Evolutionary conservation across 2,329 filamentous ascomycete genomes (phyloP).

Genomic region (Penicillium sp.): DNA sequence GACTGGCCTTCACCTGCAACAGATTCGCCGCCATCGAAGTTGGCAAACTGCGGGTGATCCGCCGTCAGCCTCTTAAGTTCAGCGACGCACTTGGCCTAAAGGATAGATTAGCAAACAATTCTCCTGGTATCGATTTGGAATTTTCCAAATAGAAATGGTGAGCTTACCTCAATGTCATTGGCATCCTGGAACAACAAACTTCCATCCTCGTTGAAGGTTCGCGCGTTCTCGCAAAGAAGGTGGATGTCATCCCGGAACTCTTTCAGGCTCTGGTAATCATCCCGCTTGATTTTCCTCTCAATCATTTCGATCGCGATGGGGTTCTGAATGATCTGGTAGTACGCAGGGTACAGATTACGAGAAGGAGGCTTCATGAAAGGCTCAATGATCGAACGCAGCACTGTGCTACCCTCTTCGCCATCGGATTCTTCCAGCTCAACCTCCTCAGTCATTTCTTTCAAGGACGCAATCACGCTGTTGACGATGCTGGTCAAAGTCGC

Average conservation of each 20-base stretch:
- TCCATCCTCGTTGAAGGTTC: conserved; percentile 93
- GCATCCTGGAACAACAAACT: conserved; percentile 90
- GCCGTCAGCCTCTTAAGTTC: conserved; percentile 52
- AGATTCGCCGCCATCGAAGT: conserved; percentile 50
- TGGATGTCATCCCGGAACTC: conserved; percentile 79
- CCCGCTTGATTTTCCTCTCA: conserved; percentile 88
- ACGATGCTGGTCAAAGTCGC: conserved; percentile 73
- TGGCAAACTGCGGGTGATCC: conserved; percentile 51
- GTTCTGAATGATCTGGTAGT: conserved; percentile 85
- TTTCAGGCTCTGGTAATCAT: conserved; percentile 76
- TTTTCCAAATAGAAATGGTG: neutral
- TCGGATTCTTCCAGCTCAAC: conserved; percentile 48
- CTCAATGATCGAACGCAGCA: conserved; percentile 77
- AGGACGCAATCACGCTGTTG: conserved; percentile 66
- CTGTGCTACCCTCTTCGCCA: conserved; percentile 48
- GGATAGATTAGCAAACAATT: neutral
- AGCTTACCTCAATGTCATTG: conserved; percentile 79
- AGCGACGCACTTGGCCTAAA: conserved; percentile 45
- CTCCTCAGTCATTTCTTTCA: conserved; percentile 81
- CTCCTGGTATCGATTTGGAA: neutral
- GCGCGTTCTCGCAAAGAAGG: conserved; percentile 81
- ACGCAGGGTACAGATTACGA: conserved; percentile 85
- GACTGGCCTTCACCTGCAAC: conserved; percentile 45
- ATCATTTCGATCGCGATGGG: conserved; percentile 97
- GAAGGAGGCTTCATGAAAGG: conserved; percentile 89